phyloP scores from a whole-genome alignment of 1,284 basidiomycete species.

The Cryptococcus neoformans region DNA sequence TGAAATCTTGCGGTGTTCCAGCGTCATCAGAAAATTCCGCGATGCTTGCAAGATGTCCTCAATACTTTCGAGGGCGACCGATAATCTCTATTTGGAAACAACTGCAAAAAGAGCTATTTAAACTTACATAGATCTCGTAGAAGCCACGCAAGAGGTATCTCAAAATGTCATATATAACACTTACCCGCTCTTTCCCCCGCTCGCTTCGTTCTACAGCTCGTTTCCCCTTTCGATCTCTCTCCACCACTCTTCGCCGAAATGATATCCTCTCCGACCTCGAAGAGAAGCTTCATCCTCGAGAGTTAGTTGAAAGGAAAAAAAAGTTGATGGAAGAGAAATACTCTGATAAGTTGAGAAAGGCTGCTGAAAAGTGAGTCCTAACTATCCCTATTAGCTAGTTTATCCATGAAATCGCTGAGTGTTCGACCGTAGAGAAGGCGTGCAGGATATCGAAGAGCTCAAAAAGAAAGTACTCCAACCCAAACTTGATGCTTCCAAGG shows the following conservation, averaged over 20 bases:
- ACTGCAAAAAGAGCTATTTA: no score
- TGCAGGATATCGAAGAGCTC: constrained; percentile 42
- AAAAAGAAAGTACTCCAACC: constrained; percentile 42
- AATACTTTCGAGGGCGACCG: not conserved
- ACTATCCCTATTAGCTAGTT: no score
- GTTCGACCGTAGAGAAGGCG: constrained; percentile 35
- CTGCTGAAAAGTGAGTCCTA: constrained; percentile 42
- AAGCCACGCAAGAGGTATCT: not conserved
- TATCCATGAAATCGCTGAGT: not conserved
- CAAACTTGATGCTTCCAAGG: constrained; percentile 29
- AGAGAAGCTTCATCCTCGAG: constrained; percentile 41
- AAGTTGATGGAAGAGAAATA: constrained; percentile 48
- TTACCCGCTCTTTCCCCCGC: not conserved
- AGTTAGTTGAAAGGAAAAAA: constrained; percentile 43
- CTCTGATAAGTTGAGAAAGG: constrained; percentile 44
- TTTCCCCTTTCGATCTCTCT: not conserved
- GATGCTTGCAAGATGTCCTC: not conserved
- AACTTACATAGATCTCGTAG: not conserved
- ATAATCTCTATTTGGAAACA: no score
- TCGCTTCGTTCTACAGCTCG: not conserved
- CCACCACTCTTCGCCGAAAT: constrained; percentile 5
- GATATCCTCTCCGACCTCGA: constrained; percentile 34
- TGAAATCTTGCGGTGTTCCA: not conserved
- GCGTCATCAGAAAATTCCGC: not conserved
- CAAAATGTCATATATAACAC: not conserved